Evolutionary conservation across 768 basidiomycete genomes (phyloP), one percentile per base, ranked within the genome.

Genomic region (Russula sp.): DNA sequence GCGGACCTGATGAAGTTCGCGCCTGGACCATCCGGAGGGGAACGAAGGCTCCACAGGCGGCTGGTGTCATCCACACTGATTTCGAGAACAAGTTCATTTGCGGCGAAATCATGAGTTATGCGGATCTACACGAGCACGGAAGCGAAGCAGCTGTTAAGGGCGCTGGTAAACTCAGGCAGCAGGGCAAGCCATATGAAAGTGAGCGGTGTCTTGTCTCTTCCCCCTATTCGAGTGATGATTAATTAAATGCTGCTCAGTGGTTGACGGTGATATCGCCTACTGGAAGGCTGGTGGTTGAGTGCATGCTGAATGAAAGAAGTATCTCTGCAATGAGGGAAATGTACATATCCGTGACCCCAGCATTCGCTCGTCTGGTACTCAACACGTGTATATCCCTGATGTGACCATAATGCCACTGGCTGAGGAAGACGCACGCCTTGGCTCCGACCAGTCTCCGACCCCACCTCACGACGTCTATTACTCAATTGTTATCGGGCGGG

Each of bases 71-170:
- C 70, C 96, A 98, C 79, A 87, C 92, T 55, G 95, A 98, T 75
- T 98, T 98, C 71, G 93, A 98, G 78, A 91, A 96, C 75, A 95
- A 97, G 76, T 97, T 97, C 68, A 89, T 98, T 25, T 97, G 93
- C 65, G 94, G 93, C 73, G 96, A 98, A 75, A 96, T 98, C 72
- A 96, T 98, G 93, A 70, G 84, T 1, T 97, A 86, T 69, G 84
- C 86, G 0, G 97, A 98, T 74, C 78, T 99, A 63, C 87, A 87
- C 69, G 93, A 97, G 73, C 78, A 94, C 67, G 95, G 94, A 11
- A 88, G 88, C 64, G 97, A 99, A 77, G 65, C 83, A 7, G 85
- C 89, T 18, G 95, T 97, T 70, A 98, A 98, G 75, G 92, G 94
- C 25, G 91, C 90, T 18, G 96, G 96, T 36, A 97, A 95, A 77